phyloP scores from a whole-genome alignment of 192 early-diverging fungal species.

The Spinellus fusiger region DNA sequence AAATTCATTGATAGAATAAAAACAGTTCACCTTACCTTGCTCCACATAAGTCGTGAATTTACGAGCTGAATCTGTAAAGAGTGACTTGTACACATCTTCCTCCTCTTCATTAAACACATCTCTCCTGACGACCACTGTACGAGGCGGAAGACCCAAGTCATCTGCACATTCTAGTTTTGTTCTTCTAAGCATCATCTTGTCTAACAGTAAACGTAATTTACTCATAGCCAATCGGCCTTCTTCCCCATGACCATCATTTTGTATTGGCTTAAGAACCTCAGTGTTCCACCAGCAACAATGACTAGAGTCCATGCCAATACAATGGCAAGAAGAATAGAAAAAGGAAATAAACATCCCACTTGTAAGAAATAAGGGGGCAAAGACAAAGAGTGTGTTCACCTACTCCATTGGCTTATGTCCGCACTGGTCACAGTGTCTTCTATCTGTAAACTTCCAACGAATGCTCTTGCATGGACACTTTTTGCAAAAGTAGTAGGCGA shows the following conservation, averaged over 20 bases:
- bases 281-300: constrained; percentile 87
- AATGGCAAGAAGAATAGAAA: too few species aligned
- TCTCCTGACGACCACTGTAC: constrained; percentile 69
- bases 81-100: constrained; percentile 81
- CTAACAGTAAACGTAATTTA: constrained; percentile 71
- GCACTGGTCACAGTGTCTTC: constrained; percentile 48
- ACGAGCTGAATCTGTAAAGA: constrained; percentile 69
- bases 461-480: constrained; percentile 63
- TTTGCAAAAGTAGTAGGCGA: constrained; percentile 83
- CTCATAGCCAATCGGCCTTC: constrained; percentile 58
- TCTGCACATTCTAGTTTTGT: constrained; percentile 86
- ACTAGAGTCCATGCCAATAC: constrained; percentile 8
- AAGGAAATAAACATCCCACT: neutral
- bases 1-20: too few species aligned
- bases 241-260: constrained; percentile 58
- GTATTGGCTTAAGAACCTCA: constrained; percentile 88
- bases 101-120: constrained; percentile 87
- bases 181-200: constrained; percentile 83
- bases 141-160: constrained; percentile 83
- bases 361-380: too few species aligned
- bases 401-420: constrained; percentile 56
- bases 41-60: constrained; percentile 80
- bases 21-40: constrained; percentile 32
- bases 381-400: too few species aligned
- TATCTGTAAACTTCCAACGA: constrained; percentile 57